phyloP scores from a whole-genome alignment of 352 stramenopile species.

The Globisporangium irregulare region DNA sequence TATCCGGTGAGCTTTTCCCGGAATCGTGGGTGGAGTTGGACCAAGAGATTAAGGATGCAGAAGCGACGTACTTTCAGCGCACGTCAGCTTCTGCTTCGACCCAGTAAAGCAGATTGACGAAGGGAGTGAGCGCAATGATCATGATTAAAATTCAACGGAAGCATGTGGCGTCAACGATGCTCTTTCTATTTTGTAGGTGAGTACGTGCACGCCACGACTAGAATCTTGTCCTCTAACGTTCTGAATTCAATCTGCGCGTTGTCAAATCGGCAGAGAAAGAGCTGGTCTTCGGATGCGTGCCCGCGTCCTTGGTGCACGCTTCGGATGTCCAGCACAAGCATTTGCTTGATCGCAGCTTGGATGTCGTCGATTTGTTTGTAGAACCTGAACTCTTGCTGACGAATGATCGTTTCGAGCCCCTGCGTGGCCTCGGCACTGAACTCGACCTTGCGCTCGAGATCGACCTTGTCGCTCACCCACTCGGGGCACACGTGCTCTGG shows the following conservation, averaged over 20 bases:
- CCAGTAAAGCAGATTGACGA: not conserved
- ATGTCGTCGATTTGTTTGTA: conserved; percentile 59
- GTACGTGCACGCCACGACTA: conserved; percentile 53
- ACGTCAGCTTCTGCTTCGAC: not conserved
- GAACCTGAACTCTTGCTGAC: conserved; percentile 50
- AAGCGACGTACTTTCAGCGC: conserved; percentile 25
- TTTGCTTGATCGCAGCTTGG: conserved; percentile 64
- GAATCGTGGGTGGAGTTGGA: conserved; percentile 99
- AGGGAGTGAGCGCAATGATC: not conserved
- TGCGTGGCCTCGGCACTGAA: conserved; percentile 45
- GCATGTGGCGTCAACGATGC: not conserved
- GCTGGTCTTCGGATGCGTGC: conserved; percentile 42
- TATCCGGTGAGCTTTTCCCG: conserved; percentile 95
- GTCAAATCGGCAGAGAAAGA: conserved; percentile 77
- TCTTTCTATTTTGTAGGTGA: conserved; percentile 19
- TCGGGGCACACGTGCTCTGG: conserved; percentile 50
- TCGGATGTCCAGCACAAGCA: conserved; percentile 81
- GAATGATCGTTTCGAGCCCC: conserved; percentile 39
- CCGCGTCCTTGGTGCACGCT: conserved; percentile 79
- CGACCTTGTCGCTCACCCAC: conserved; percentile 65
- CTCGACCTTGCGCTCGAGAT: conserved; percentile 44
- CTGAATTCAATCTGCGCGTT: conserved; percentile 71
- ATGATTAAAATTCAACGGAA: not conserved
- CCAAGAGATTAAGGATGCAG: conserved; percentile 90
- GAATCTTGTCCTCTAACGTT: conserved; percentile 64